Conservation (phyloP, 2,329 filamentous ascomycete genomes). For the Zymoseptoria brevis region DNA sequence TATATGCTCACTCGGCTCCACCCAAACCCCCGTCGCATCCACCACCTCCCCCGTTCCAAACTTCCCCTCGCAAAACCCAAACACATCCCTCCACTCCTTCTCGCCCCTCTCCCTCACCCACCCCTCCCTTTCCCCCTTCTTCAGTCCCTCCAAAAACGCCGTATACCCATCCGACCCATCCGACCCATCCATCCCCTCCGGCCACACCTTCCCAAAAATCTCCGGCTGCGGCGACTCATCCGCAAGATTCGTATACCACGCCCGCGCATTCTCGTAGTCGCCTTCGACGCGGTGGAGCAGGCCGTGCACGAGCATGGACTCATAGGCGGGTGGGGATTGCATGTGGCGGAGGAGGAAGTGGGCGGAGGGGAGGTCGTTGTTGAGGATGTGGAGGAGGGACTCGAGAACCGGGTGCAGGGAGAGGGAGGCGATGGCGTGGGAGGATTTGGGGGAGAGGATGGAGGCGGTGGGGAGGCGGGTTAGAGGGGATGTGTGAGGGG, state of each 20-base stretch:
- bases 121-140: conserved; percentile 26
- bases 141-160: conserved; percentile 32
- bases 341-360: conserved; percentile 48
- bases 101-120: conserved; percentile 29
- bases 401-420: conserved; percentile 43
- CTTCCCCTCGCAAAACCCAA: conserved; percentile 38
- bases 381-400: conserved; percentile 44
- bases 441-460: conserved; percentile 18
- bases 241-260: conserved; percentile 42
- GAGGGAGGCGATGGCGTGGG: conserved; percentile 21
- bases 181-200: conserved; percentile 20
- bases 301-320: conserved; percentile 46
- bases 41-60: conserved; percentile 37
- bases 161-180: conserved; percentile 19
- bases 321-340: conserved; percentile 41
- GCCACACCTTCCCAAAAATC: conserved; percentile 31
- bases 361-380: conserved; percentile 42
- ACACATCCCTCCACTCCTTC: conserved; percentile 35
- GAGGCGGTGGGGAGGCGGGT: conserved; percentile 12
- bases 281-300: conserved; percentile 46
- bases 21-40: conserved; percentile 41
- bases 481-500: conserved; percentile 21
- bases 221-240: conserved; percentile 20
- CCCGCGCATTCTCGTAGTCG: conserved; percentile 42
- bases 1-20: conserved; percentile 35